These are phyloP conservation scores for Andrographis paniculata DNA, from an alignment of 305 asterid species.

Conservation along the genomic window DNA sequence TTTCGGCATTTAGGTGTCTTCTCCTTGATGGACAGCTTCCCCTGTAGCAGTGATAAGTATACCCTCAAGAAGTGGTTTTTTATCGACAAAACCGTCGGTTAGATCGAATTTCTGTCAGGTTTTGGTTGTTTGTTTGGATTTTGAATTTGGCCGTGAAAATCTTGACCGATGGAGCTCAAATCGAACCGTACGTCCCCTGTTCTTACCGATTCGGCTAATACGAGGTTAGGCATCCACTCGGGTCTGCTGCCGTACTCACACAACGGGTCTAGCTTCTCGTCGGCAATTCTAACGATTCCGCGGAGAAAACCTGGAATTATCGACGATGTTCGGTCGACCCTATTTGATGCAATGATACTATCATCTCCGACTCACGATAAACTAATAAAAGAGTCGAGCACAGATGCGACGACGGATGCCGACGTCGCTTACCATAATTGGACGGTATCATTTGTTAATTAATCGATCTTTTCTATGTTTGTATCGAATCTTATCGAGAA, in stretches of 20 bases:
- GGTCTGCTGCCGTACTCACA: conserved; percentile 56
- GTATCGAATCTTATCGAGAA: background rate
- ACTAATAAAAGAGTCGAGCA: conserved; percentile 32
- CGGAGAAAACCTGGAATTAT: conserved; percentile 60
- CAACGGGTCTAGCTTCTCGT: conserved; percentile 42
- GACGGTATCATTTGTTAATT: conserved; percentile 41
- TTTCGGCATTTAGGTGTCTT: background rate
- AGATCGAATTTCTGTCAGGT: conserved; percentile 4
- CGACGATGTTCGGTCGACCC: conserved; percentile 58
- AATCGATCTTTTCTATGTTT: conserved; percentile 8
- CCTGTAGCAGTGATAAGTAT: background rate
- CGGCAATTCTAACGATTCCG: conserved; percentile 61
- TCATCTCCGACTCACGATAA: conserved; percentile 86
- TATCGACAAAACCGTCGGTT: background rate
- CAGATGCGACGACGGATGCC: conserved; percentile 38
- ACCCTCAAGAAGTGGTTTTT: conserved; percentile 1
- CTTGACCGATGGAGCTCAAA: conserved; percentile 50
- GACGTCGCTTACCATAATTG: conserved; percentile 56
- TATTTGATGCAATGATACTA: conserved; percentile 80
- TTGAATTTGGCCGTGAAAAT: conserved; percentile 17
- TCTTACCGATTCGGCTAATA: conserved; percentile 60
- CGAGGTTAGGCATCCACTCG: conserved; percentile 60
- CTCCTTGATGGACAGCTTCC: conserved; percentile 3
- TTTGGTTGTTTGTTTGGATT: conserved; percentile 10
- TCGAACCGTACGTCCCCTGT: conserved; percentile 65